Percentiles rank a stretch among this genome's conserved stretches.
Evolutionary conservation across 805 yeast genomes (phyloP).

Genomic region (Saturnispora silvae): DNA sequence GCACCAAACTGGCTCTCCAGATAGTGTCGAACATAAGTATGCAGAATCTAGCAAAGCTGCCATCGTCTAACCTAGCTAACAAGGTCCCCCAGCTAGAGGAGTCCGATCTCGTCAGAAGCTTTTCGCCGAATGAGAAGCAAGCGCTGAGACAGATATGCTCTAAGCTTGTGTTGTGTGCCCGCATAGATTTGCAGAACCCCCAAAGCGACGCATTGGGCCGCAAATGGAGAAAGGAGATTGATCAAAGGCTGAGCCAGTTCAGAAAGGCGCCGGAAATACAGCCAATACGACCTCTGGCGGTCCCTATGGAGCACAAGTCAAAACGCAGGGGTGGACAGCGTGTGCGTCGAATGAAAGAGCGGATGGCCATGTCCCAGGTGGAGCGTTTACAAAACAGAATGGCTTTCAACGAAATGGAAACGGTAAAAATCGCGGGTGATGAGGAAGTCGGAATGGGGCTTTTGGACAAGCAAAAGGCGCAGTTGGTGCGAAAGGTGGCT

Average conservation of each 20-base stretch:
- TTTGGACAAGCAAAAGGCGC: conserved; percentile 30
- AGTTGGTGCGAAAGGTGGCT: conserved; percentile 13
- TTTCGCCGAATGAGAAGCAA: conserved; percentile 35
- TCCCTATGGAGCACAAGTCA: conserved; percentile 65
- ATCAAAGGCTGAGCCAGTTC: conserved; percentile 55
- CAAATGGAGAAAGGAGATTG: conserved; percentile 50
- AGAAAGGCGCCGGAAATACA: conserved; percentile 65
- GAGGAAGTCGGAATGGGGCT: conserved; percentile 80
- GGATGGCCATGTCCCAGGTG: conserved; percentile 69
- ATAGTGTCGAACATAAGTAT: conserved; percentile 66
- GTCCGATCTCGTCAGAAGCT: conserved; percentile 47
- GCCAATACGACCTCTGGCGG: conserved; percentile 59
- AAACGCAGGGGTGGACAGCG: conserved; percentile 83
- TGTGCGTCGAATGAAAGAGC: conserved; percentile 69
- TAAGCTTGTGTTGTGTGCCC: conserved; percentile 70
- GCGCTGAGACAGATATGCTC: conserved; percentile 74
- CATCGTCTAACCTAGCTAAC: conserved; percentile 74
- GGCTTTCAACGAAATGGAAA: conserved; percentile 72
- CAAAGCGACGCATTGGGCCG: conserved; percentile 35
- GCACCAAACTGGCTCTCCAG: conserved; percentile 64
- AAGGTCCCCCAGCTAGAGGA: conserved; percentile 40
- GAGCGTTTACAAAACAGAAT: conserved; percentile 77
- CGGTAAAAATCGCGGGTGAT: conserved; percentile 52
- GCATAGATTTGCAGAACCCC: conserved; percentile 53
- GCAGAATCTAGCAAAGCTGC: conserved; percentile 50